Conservation (phyloP, 331 rosid species). For the Pyrus hybrid region DNA sequence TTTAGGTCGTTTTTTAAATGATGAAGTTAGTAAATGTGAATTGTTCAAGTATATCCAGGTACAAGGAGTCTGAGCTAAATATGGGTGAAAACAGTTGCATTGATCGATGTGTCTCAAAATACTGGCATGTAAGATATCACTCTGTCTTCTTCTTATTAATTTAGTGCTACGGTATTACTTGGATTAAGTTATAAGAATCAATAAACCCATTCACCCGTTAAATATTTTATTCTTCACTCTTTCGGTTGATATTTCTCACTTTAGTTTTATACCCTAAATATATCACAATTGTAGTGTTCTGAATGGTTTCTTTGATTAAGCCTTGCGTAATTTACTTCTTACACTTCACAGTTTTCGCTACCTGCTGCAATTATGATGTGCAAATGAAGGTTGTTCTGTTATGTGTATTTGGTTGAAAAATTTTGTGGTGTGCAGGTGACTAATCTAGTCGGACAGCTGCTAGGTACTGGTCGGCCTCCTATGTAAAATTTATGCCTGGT, state of each 20-base stretch:
- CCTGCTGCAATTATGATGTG: not conserved
- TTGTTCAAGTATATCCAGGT: constrained; percentile 34
- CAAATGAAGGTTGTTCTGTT: not conserved
- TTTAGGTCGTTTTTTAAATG: not conserved
- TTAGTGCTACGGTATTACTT: not conserved
- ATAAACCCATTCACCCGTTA: not conserved
- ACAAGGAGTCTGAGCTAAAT: constrained; percentile 91
- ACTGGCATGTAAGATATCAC: constrained; percentile 77
- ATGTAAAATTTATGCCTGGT: constrained; percentile 24
- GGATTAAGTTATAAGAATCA: not conserved
- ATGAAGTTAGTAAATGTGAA: not conserved
- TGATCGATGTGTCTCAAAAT: constrained; percentile 96
- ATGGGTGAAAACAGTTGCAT: constrained; percentile 99
- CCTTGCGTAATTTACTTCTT: not conserved
- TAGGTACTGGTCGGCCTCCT: constrained; percentile 78
- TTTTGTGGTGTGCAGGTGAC: constrained; percentile 57
- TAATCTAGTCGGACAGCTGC: constrained; percentile 90
- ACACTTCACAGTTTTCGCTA: not conserved
- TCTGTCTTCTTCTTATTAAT: not conserved
- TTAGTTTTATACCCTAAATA: not conserved
- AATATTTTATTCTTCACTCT: not conserved
- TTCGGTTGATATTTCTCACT: not conserved
- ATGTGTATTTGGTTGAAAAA: not conserved
- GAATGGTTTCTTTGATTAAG: not conserved
- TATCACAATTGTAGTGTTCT: not conserved